Conservation (phyloP, 2,329 filamentous ascomycete genomes). For the Biscogniauxia marginata region DNA sequence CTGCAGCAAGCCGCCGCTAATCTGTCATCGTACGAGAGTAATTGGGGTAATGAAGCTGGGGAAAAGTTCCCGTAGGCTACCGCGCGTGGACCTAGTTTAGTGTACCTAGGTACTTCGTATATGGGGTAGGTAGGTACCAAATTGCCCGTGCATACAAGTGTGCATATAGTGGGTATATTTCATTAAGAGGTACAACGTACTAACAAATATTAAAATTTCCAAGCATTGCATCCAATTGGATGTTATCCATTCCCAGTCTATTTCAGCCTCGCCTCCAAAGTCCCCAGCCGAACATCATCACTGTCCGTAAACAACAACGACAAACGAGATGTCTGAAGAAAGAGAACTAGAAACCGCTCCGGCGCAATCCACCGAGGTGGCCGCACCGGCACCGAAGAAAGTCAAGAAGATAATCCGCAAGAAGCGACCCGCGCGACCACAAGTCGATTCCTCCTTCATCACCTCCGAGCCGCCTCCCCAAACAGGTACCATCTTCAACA, state of each 20-base stretch:
- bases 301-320: conserved; percentile 1
- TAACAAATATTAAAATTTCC: not conserved
- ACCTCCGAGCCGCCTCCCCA: conserved; percentile 84
- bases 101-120: too few relatives aligned
- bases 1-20: not conserved
- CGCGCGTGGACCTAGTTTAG: too few relatives aligned
- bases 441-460: conserved; percentile 82
- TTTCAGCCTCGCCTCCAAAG: conserved; percentile 11
- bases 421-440: conserved; percentile 81
- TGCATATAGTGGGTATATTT: not conserved
- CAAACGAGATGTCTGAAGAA: conserved; percentile 30
- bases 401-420: conserved; percentile 90
- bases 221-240: not conserved
- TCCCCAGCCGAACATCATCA: conserved; percentile 5
- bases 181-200: not conserved
- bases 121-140: too few relatives aligned
- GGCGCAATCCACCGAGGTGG: conserved; percentile 41
- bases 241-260: not conserved
- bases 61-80: not conserved
- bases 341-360: conserved; percentile 27
- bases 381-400: conserved; percentile 55
- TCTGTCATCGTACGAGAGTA: too few relatives aligned
- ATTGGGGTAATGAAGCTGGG: not conserved
- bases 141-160: too few relatives aligned
- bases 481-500: conserved; percentile 95